A percentile compares a stretch with the other conserved stretches of the same genome.
Evolutionary conservation across 441 rosid genomes (phyloP).

Genomic region (Adansonia gregorii): DNA sequence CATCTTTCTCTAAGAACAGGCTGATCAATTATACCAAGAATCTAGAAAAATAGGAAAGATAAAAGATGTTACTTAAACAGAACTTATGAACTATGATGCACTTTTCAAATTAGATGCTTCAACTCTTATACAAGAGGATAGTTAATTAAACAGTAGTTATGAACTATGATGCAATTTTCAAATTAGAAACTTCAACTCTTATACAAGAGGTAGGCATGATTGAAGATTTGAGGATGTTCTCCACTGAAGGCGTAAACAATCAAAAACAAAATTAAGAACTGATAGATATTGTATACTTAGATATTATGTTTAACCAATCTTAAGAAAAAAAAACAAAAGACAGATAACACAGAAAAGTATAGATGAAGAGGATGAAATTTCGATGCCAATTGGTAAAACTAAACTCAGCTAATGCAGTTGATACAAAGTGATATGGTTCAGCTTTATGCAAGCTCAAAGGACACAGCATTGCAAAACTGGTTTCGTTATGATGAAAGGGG

Average conservation of each 20-base stretch:
- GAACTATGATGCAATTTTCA: not conserved
- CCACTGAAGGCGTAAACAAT: not conserved
- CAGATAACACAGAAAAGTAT: not conserved
- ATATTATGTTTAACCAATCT: not conserved
- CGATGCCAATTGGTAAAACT: not conserved
- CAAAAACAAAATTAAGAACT: conserved; percentile 4
- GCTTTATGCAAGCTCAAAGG: not conserved
- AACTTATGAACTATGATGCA: not conserved
- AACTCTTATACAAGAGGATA: too few species aligned
- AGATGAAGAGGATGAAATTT: not conserved
- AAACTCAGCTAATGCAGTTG: not conserved
- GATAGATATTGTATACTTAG: not conserved
- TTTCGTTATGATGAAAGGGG: not conserved
- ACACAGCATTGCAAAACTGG: not conserved
- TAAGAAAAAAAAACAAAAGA: too few species aligned
- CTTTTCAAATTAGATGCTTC: not conserved
- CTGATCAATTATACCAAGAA: conserved; percentile 90
- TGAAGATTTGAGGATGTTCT: not conserved
- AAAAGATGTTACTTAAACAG: not conserved
- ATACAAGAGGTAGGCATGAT: not conserved
- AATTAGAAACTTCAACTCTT: not conserved
- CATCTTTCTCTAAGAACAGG: conserved; percentile 90
- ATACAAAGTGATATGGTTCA: not conserved
- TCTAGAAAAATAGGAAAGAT: conserved; percentile 45
- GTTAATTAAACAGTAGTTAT: not conserved